A percentile compares a stretch with the other conserved stretches of the same genome.
Evolutionary conservation across 2,329 filamentous ascomycete genomes (phyloP).

Genomic region (Paradendryphiella salina): DNA sequence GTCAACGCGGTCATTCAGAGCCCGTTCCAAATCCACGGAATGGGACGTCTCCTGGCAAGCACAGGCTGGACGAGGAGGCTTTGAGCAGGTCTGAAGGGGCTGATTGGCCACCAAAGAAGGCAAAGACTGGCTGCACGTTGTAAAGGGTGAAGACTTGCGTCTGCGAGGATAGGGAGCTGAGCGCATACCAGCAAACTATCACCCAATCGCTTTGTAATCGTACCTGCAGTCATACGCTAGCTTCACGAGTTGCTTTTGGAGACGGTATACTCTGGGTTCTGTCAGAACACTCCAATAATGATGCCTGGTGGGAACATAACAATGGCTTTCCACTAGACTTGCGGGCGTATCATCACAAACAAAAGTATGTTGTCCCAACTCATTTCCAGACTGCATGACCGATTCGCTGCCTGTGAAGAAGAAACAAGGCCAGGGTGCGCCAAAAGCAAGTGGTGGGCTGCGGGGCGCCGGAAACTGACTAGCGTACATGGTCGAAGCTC

Average conservation of each 20-base stretch:
- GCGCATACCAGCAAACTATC: no score
- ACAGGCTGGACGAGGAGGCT: neutral
- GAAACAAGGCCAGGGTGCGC: neutral
- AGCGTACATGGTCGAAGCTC: conserved; percentile 4
- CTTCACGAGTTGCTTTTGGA: neutral
- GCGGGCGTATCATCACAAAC: no score
- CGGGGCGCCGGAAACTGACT: conserved; percentile 2
- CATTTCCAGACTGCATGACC: neutral
- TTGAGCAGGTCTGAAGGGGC: neutral
- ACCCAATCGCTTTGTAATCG: neutral
- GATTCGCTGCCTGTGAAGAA: neutral
- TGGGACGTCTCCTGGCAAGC: neutral
- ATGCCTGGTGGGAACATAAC: no score
- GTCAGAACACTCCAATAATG: neutral
- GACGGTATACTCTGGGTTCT: neutral
- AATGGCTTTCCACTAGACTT: no score
- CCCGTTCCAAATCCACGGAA: neutral
- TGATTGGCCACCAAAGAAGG: neutral
- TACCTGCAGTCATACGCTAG: neutral
- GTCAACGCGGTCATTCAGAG: neutral
- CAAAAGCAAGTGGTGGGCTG: neutral
- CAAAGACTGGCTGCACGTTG: neutral
- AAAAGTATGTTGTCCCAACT: no score
- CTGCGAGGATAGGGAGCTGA: no score
- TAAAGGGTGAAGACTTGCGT: neutral